Conservation (phyloP, 495 filamentous ascomycete genomes). For the Jackrogersella minutella region DNA sequence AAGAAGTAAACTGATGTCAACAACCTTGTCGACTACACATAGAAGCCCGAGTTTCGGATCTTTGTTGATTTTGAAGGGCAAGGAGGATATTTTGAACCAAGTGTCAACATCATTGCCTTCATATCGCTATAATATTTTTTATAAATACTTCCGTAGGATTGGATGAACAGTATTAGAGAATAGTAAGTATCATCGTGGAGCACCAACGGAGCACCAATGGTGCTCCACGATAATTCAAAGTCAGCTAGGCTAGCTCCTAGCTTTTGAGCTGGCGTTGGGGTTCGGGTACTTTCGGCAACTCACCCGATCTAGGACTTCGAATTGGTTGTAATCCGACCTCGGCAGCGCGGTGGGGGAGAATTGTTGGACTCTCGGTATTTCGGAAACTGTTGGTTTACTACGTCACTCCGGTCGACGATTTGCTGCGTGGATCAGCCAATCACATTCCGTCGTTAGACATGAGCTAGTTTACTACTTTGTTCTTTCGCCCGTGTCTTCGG, state of each 20-base stretch:
- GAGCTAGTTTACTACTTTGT: slow-evolving; percentile 1
- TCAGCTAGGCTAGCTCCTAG: not conserved
- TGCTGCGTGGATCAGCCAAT: slow-evolving; percentile 10
- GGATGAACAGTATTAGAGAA: not conserved
- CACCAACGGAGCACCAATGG: too few species aligned
- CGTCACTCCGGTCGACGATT: slow-evolving; percentile 28
- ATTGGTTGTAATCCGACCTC: slow-evolving; percentile 38
- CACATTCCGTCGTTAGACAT: not conserved
- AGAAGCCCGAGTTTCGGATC: slow-evolving; percentile 19
- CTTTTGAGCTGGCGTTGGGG: slow-evolving; percentile 14
- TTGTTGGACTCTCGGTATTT: slow-evolving; percentile 28
- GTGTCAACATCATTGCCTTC: not conserved
- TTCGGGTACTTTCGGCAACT: slow-evolving; percentile 40
- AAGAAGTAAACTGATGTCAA: slow-evolving; percentile 29
- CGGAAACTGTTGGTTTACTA: slow-evolving; percentile 34
- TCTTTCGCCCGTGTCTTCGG: slow-evolving; percentile 11
- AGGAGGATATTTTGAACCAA: not conserved
- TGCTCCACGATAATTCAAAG: slow-evolving; percentile 27
- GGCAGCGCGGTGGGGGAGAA: slow-evolving; percentile 33
- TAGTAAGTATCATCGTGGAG: slow-evolving; percentile 7
- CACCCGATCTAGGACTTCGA: slow-evolving; percentile 25
- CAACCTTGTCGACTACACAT: slow-evolving; percentile 11
- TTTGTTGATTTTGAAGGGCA: not conserved
- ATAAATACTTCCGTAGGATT: slow-evolving; percentile 1
- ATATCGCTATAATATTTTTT: not conserved